A percentile compares a stretch with the other conserved stretches of the same genome.
These are phyloP conservation scores for Eremochloa ophiuroides DNA, from an alignment of 176 grass and related monocot genomes.

Conservation along the genomic window DNA sequence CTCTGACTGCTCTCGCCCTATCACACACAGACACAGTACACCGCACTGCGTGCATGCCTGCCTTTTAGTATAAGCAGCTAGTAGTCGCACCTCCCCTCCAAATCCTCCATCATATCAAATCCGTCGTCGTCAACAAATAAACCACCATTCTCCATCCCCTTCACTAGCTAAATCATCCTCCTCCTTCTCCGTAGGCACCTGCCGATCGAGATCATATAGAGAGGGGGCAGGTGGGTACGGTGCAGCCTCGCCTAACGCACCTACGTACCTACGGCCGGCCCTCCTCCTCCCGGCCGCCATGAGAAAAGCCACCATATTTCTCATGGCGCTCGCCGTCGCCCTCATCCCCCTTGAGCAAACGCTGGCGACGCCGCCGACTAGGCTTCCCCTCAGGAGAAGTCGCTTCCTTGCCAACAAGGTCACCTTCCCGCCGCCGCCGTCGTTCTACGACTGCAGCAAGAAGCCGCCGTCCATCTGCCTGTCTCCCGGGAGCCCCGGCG, in stretches of 20 bases:
- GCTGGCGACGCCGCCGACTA: background rate
- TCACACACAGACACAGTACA: background rate
- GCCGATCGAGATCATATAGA: too few relatives aligned
- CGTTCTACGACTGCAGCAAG: slow-evolving; percentile 25
- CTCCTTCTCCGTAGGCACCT: background rate
- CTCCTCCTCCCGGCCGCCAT: background rate
- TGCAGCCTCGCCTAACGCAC: background rate
- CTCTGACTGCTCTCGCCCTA: background rate
- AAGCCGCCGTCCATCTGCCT: slow-evolving; percentile 13
- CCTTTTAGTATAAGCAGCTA: slow-evolving; percentile 30
- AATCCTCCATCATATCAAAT: background rate
- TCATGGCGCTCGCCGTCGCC: slow-evolving; percentile 42
- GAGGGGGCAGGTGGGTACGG: background rate
- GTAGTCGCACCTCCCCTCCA: too few relatives aligned
- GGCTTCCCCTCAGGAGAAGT: slow-evolving; percentile 24
- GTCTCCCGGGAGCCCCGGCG: slow-evolving; percentile 19
- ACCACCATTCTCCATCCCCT: background rate
- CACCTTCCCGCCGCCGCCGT: background rate
- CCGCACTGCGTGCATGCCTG: background rate
- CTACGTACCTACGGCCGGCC: too few relatives aligned
- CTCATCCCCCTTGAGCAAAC: background rate
- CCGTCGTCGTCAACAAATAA: background rate
- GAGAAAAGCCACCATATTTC: slow-evolving; percentile 37
- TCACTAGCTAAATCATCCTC: background rate
- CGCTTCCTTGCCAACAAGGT: slow-evolving; percentile 19